Evolutionary conservation across 345 rosid species (phyloP).

Genomic region (Ceriops decandra): DNA sequence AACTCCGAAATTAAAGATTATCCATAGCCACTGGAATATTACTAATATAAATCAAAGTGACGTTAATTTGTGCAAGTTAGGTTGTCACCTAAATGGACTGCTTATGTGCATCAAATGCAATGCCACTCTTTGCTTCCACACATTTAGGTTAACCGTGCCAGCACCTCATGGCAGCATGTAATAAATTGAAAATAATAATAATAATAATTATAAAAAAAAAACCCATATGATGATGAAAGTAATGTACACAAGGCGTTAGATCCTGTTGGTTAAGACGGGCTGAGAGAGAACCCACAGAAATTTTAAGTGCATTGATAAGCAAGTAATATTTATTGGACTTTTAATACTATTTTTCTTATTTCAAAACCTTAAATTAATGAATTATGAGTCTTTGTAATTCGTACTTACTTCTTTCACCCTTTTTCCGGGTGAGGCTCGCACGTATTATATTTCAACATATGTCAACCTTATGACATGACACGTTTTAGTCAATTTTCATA

Average conservation of each 20-base stretch:
- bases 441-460: too few relatives aligned
- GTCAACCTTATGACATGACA: neutral
- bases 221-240: too few relatives aligned
- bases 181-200: neutral
- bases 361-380: too few relatives aligned
- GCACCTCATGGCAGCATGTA: neutral
- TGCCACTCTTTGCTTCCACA: neutral
- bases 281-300: too few relatives aligned
- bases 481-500: neutral
- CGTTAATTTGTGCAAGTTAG: neutral
- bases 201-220: too few relatives aligned
- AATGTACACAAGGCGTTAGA: too few relatives aligned
- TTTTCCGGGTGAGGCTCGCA: too few relatives aligned
- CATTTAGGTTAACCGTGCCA: neutral
- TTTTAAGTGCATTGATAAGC: too few relatives aligned
- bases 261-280: too few relatives aligned
- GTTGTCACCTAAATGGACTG: neutral
- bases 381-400: too few relatives aligned
- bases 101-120: neutral
- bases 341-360: too few relatives aligned
- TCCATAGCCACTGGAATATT: neutral
- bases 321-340: too few relatives aligned
- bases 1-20: neutral
- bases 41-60: neutral
- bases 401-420: neutral